These are phyloP conservation scores for Mycena floridula DNA, from an alignment of 768 basidiomycete genomes.

Conservation along the genomic window DNA sequence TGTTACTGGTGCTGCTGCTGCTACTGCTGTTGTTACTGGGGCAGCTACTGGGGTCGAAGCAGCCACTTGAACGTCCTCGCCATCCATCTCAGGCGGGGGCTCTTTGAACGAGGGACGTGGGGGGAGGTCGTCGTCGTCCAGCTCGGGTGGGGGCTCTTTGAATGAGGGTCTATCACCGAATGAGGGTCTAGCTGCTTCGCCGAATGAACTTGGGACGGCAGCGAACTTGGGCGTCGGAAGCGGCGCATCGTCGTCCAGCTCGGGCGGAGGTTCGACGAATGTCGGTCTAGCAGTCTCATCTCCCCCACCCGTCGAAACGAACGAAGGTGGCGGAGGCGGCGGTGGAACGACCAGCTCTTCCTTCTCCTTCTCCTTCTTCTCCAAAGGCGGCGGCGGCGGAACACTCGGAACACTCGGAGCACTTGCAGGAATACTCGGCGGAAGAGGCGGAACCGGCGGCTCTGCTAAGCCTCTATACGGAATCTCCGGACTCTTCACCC, in stretches of 20 bases:
- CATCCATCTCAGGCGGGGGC: conserved; percentile 49
- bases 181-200: conserved; percentile 5
- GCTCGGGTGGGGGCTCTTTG: conserved; percentile 57
- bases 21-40: too few relatives aligned
- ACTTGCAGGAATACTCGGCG: conserved; percentile 8
- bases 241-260: conserved; percentile 36
- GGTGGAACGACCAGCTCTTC: conserved; percentile 4
- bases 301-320: too few relatives aligned
- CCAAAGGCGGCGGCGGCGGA: conserved; percentile 6
- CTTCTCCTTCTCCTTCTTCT: conserved; percentile 1
- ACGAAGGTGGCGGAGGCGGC: conserved; percentile 11
- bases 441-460: conserved; percentile 16
- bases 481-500: background rate
- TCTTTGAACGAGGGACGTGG: conserved; percentile 46
- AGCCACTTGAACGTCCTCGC: too few relatives aligned
- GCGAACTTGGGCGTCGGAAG: conserved; percentile 35
- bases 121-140: conserved; percentile 27
- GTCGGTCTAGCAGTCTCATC: too few relatives aligned
- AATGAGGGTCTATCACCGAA: conserved; percentile 31
- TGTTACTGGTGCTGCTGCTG: too few relatives aligned
- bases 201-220: conserved; percentile 11
- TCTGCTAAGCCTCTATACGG: too few relatives aligned
- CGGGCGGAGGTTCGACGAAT: conserved; percentile 11
- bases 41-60: too few relatives aligned
- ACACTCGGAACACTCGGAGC: background rate